phyloP scores from a whole-genome alignment of 2,329 filamentous ascomycete genomes.

The Verticillium longisporum region DNA sequence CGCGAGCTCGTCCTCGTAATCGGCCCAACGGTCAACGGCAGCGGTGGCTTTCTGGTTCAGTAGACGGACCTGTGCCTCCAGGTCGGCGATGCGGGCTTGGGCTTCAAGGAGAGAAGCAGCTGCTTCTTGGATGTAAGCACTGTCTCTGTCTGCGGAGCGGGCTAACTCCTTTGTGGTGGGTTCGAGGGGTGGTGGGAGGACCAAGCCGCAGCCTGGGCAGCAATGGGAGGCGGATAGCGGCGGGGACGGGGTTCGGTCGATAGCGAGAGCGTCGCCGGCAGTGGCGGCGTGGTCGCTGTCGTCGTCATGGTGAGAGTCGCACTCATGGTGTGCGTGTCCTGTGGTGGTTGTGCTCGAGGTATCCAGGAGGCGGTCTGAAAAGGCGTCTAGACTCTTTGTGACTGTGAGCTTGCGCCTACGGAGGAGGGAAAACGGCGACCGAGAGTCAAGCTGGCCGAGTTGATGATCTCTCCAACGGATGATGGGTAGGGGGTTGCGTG shows the following conservation, averaged over 20 bases:
- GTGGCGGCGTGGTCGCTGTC: constrained; percentile 8
- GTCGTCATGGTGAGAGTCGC: constrained; percentile 12
- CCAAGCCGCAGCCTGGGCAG: constrained; percentile 46
- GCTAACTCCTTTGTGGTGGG: constrained; percentile 5
- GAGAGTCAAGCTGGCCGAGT: not conserved
- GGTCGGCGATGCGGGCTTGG: constrained; percentile 57
- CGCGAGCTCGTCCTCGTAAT: constrained; percentile 74
- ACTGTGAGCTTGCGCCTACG: not conserved
- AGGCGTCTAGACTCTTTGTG: not conserved
- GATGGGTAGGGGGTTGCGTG: not conserved
- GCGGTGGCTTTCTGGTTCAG: constrained; percentile 66
- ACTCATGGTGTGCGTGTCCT: constrained; percentile 9
- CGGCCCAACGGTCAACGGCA: constrained; percentile 59
- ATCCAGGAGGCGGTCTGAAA: not conserved
- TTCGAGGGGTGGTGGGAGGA: constrained; percentile 20
- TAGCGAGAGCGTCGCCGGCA: constrained; percentile 11
- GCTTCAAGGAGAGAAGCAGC: constrained; percentile 41
- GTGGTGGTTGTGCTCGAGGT: not conserved
- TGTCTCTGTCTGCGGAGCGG: not conserved
- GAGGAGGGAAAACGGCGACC: not conserved
- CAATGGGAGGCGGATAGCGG: constrained; percentile 18
- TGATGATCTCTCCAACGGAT: not conserved
- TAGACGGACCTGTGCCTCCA: constrained; percentile 63
- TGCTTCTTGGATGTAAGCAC: constrained; percentile 20
- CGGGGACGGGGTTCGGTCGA: constrained; percentile 10